Percentiles rank a stretch among this genome's conserved stretches.
phyloP scores from a whole-genome alignment of 2,329 filamentous ascomycete genomes.

The Ilyonectria destructans region DNA sequence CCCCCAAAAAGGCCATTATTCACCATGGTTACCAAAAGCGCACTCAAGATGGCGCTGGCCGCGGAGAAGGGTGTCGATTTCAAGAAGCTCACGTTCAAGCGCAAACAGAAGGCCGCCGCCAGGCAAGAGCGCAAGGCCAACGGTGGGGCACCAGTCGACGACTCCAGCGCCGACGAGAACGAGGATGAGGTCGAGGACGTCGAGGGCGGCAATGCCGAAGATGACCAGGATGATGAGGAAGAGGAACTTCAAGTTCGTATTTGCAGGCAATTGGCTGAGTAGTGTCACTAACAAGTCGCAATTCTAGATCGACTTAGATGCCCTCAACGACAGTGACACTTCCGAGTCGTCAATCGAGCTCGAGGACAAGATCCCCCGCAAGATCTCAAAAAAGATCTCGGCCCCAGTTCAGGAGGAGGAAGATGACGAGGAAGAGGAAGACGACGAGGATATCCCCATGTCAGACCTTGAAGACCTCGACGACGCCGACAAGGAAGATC shows the following conservation, averaged over 20 bases:
- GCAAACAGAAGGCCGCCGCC: conserved; percentile 62
- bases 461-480: conserved; percentile 87
- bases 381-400: conserved; percentile 61
- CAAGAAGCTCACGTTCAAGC: conserved; percentile 67
- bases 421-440: conserved; percentile 77
- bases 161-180: conserved; percentile 54
- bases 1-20: not conserved
- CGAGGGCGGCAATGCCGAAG: conserved; percentile 51
- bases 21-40: conserved; percentile 63
- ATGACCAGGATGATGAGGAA: conserved; percentile 56
- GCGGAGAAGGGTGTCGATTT: conserved; percentile 71
- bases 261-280: not conserved
- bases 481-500: conserved; percentile 87
- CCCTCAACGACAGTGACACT: conserved; percentile 73
- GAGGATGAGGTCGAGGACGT: conserved; percentile 56
- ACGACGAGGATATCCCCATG: conserved; percentile 90
- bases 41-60: conserved; percentile 69
- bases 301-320: conserved; percentile 67
- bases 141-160: conserved; percentile 47
- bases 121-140: conserved; percentile 55
- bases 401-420: conserved; percentile 56
- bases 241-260: conserved; percentile 54
- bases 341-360: conserved; percentile 84
- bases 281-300: conserved; percentile 8
- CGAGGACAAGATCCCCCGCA: conserved; percentile 78